A percentile compares a stretch with the other conserved stretches of the same genome.
phyloP scores from a whole-genome alignment of 306 rosid species.

The Cucurbita maxima region DNA sequence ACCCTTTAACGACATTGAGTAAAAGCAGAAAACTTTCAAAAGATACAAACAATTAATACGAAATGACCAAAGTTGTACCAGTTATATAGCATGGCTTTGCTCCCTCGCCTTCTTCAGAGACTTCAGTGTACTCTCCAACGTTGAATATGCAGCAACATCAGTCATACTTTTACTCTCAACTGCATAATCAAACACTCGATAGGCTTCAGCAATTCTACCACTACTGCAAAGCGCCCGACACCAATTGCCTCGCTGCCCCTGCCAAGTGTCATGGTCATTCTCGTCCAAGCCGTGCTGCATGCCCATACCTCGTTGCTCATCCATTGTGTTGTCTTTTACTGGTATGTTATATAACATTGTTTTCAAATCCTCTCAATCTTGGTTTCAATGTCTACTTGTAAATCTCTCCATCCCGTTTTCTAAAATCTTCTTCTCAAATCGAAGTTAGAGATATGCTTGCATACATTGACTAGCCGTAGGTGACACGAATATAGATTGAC shows the following conservation, averaged over 20 bases:
- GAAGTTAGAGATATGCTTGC: too few species aligned
- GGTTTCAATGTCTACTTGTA: too few species aligned
- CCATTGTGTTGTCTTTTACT: too few species aligned
- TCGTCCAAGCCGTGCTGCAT: too few species aligned
- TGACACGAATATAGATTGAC: too few species aligned
- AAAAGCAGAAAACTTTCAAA: background rate
- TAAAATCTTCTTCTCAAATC: too few species aligned
- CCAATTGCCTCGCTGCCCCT: constrained; percentile 55
- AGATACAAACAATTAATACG: background rate
- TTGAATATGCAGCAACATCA: constrained; percentile 51
- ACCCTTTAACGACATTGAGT: too few species aligned
- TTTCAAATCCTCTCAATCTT: too few species aligned
- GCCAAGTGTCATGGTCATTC: background rate
- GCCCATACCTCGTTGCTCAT: too few species aligned
- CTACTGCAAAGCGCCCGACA: constrained; percentile 69
- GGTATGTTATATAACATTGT: too few species aligned
- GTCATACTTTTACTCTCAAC: constrained; percentile 75
- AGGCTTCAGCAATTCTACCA: constrained; percentile 70
- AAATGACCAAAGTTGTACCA: constrained; percentile 19
- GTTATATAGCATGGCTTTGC: constrained; percentile 27
- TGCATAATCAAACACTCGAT: constrained; percentile 80
- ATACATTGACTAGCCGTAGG: too few species aligned
- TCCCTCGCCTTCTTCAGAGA: constrained; percentile 52
- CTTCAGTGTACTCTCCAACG: constrained; percentile 65
- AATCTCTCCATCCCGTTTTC: too few species aligned